phyloP scores from a whole-genome alignment of 2,329 filamentous ascomycete genomes.

The Mycogone perniciosa region DNA sequence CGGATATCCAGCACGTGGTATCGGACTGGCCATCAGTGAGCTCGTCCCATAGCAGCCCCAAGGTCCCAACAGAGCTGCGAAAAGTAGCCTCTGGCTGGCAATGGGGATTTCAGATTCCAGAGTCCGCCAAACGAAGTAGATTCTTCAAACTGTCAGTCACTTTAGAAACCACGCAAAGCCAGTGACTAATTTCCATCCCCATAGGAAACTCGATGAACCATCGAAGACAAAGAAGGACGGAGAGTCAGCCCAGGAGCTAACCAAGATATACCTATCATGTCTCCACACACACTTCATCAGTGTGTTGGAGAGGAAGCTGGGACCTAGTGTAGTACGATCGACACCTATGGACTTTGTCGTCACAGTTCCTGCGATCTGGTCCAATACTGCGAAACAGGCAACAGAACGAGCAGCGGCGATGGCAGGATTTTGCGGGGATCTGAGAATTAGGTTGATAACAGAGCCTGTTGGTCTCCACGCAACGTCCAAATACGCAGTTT shows the following conservation, averaged over 20 bases:
- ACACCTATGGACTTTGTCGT: constrained; percentile 48
- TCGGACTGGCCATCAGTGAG: constrained; percentile 37
- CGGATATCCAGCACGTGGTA: constrained; percentile 36
- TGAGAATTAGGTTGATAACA: constrained; percentile 41
- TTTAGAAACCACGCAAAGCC: background rate
- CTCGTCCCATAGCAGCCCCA: constrained; percentile 31
- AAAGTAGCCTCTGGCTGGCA: constrained; percentile 36
- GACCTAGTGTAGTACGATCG: constrained; percentile 33
- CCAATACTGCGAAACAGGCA: constrained; percentile 45
- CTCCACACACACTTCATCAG: constrained; percentile 43
- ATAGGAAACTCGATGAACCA: constrained; percentile 32
- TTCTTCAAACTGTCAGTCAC: constrained; percentile 44
- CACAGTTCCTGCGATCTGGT: constrained; percentile 55
- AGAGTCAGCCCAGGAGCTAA: constrained; percentile 31
- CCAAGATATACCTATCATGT: constrained; percentile 39
- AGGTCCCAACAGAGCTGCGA: constrained; percentile 44
- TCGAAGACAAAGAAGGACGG: constrained; percentile 24
- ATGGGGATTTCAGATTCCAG: constrained; percentile 46
- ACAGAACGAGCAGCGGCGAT: constrained; percentile 37
- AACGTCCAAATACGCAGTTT: background rate
- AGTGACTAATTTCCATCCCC: constrained; percentile 4
- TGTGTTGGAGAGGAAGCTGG: constrained; percentile 37
- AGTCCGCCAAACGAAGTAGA: constrained; percentile 32
- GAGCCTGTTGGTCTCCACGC: constrained; percentile 35
- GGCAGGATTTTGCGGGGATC: constrained; percentile 33